phyloP scores from a whole-genome alignment of 768 basidiomycete species.

The Lactifluus rugatus region DNA sequence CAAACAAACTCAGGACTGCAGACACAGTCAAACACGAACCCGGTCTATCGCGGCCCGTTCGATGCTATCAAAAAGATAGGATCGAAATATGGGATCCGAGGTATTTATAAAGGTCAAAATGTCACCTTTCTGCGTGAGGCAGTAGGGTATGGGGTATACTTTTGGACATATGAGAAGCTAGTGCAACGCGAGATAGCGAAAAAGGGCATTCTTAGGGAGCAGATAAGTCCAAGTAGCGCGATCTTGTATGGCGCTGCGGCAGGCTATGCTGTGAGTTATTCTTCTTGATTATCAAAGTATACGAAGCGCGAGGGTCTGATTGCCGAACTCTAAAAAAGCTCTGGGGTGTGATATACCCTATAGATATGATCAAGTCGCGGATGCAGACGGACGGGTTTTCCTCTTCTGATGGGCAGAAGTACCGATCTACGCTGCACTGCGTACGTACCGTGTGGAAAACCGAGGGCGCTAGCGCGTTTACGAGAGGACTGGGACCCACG shows the following conservation, averaged over 20 bases:
- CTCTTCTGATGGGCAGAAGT: slow-evolving; percentile 66
- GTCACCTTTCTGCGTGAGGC: slow-evolving; percentile 82
- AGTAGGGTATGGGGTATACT: slow-evolving; percentile 78
- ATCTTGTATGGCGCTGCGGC: slow-evolving; percentile 86
- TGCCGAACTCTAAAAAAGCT: slow-evolving; percentile 35
- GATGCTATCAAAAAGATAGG: slow-evolving; percentile 86
- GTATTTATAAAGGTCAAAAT: slow-evolving; percentile 88
- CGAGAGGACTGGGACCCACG: slow-evolving; percentile 84
- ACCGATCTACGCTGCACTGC: slow-evolving; percentile 74
- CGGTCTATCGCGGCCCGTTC: slow-evolving; percentile 70
- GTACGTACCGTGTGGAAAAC: slow-evolving; percentile 72
- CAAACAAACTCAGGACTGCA: slow-evolving; percentile 60
- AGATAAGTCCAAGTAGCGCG: slow-evolving; percentile 69
- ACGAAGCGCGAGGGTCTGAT: slow-evolving; percentile 10
- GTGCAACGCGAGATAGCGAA: slow-evolving; percentile 76
- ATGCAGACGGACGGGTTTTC: slow-evolving; percentile 93
- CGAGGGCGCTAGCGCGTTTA: slow-evolving; percentile 82
- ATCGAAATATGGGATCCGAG: slow-evolving; percentile 61
- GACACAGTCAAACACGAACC: slow-evolving; percentile 76
- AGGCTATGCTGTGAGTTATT: slow-evolving; percentile 63
- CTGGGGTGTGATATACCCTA: slow-evolving; percentile 90
- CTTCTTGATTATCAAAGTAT: slow-evolving; percentile 6
- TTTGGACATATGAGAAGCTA: slow-evolving; percentile 86
- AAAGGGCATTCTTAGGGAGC: slow-evolving; percentile 61
- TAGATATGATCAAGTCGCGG: slow-evolving; percentile 93